phyloP scores from a whole-genome alignment of 495 filamentous ascomycete species.

The Emericellopsis terricola region DNA sequence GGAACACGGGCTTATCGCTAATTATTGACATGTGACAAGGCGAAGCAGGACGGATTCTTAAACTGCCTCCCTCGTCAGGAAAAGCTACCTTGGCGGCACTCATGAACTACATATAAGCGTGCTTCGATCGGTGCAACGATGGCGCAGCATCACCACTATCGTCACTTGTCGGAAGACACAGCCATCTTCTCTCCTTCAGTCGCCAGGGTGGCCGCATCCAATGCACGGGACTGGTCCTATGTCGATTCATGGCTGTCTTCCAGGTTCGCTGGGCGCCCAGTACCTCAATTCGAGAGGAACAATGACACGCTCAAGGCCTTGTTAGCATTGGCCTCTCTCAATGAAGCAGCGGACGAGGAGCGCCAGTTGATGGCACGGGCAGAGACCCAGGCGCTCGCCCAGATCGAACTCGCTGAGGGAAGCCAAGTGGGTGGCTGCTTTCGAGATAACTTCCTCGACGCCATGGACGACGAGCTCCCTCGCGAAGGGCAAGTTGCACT shows the following conservation, averaged over 20 bases:
- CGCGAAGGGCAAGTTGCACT: slow-evolving; percentile 25
- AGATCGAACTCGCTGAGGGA: slow-evolving; percentile 20
- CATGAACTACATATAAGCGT: too few relatives aligned
- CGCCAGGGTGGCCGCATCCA: slow-evolving; percentile 41
- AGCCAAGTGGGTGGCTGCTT: slow-evolving; percentile 18
- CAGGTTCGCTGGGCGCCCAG: slow-evolving; percentile 30
- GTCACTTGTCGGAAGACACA: slow-evolving; percentile 18
- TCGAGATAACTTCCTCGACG: slow-evolving; percentile 8
- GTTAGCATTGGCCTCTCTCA: slow-evolving; percentile 54
- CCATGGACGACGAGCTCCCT: slow-evolving; percentile 20
- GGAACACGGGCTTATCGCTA: too few relatives aligned
- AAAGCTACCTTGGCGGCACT: too few relatives aligned
- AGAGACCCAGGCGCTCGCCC: slow-evolving; percentile 35
- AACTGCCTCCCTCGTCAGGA: too few relatives aligned
- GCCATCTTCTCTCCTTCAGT: slow-evolving; percentile 59
- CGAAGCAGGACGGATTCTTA: too few relatives aligned
- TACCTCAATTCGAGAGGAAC: slow-evolving; percentile 65
- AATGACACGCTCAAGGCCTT: slow-evolving; percentile 63
- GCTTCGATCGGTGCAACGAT: too few relatives aligned
- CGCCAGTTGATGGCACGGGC: slow-evolving; percentile 37
- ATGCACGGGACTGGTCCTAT: slow-evolving; percentile 74
- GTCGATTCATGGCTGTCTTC: slow-evolving; percentile 63
- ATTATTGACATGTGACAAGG: too few relatives aligned
- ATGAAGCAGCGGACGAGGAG: slow-evolving; percentile 72
- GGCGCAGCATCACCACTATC: slow-evolving; percentile 35